A percentile compares a stretch with the other conserved stretches of the same genome.
These are phyloP conservation scores for Tricholoma furcatifolium DNA, from an alignment of 768 basidiomycete genomes.

Conservation along the genomic window DNA sequence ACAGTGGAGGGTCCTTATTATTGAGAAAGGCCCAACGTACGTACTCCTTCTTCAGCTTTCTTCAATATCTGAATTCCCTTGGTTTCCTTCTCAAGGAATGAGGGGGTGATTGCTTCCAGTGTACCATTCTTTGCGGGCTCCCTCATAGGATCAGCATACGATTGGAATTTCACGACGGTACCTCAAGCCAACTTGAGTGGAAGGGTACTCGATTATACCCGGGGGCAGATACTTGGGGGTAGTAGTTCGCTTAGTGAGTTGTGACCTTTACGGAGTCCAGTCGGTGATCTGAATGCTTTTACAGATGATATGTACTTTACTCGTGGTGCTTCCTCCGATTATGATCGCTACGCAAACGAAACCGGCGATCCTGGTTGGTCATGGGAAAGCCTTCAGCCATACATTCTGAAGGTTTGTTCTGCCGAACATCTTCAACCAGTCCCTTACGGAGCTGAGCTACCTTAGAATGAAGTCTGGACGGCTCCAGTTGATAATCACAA, in stretches of 20 bases:
- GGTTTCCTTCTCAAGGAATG: constrained; percentile 15
- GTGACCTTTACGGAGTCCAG: background rate
- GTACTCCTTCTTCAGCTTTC: background rate
- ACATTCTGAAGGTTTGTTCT: background rate
- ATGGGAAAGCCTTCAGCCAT: constrained; percentile 20
- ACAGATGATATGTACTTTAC: constrained; percentile 23
- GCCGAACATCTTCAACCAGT: background rate
- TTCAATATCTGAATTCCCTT: background rate
- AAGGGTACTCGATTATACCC: constrained; percentile 13
- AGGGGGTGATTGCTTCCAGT: constrained; percentile 16
- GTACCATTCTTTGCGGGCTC: constrained; percentile 19
- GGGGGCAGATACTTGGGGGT: constrained; percentile 30
- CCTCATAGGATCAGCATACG: constrained; percentile 16
- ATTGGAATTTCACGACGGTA: constrained; percentile 30
- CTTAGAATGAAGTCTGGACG: constrained; percentile 25
- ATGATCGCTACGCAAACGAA: constrained; percentile 19
- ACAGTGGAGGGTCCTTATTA: constrained; percentile 7
- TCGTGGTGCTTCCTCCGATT: constrained; percentile 24
- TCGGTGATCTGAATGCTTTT: background rate
- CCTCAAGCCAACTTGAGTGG: constrained; percentile 21
- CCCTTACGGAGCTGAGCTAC: background rate
- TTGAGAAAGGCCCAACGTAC: constrained; percentile 15
- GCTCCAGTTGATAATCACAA: constrained; percentile 28
- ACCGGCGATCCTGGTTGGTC: constrained; percentile 29
- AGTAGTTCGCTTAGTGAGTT: constrained; percentile 27